Percentiles rank a stretch among this genome's conserved stretches.
Evolutionary conservation across 2,329 filamentous ascomycete species (phyloP).

Genomic region (Neonectria sp.): DNA sequence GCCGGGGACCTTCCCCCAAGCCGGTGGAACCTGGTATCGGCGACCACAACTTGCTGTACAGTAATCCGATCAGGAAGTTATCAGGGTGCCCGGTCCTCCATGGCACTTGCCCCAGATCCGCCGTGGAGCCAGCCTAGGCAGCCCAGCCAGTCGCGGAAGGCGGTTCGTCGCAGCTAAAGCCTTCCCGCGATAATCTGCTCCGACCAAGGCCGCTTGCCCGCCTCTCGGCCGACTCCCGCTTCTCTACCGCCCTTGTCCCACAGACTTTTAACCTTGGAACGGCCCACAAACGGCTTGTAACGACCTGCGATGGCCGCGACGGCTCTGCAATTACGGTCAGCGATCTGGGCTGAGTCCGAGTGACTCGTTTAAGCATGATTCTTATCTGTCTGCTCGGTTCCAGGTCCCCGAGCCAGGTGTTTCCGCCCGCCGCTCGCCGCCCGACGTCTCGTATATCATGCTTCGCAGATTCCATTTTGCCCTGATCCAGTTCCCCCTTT

Average conservation of each 20-base stretch:
- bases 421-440: conserved; percentile 30
- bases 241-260: background rate
- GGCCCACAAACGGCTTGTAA: conserved; percentile 12
- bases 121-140: conserved; percentile 4
- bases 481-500: background rate
- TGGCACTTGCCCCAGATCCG: conserved; percentile 1
- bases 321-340: conserved; percentile 6
- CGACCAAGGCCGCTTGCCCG: background rate
- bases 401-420: conserved; percentile 13
- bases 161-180: background rate
- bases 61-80: background rate
- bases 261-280: conserved; percentile 12
- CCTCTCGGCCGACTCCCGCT: conserved; percentile 32
- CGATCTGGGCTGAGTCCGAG: conserved; percentile 16
- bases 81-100: conserved; percentile 15
- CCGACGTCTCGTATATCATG: conserved; percentile 34
- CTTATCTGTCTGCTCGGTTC: conserved; percentile 28
- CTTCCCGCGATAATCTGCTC: conserved; percentile 21
- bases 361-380: conserved; percentile 22
- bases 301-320: conserved; percentile 19
- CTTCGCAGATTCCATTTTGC: conserved; percentile 12
- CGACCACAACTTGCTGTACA: background rate
- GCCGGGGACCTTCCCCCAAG: background rate
- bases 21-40: background rate
- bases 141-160: conserved; percentile 26